Conservation (phyloP, 2,329 filamentous ascomycete genomes). For the Scytalidium lignicola region DNA sequence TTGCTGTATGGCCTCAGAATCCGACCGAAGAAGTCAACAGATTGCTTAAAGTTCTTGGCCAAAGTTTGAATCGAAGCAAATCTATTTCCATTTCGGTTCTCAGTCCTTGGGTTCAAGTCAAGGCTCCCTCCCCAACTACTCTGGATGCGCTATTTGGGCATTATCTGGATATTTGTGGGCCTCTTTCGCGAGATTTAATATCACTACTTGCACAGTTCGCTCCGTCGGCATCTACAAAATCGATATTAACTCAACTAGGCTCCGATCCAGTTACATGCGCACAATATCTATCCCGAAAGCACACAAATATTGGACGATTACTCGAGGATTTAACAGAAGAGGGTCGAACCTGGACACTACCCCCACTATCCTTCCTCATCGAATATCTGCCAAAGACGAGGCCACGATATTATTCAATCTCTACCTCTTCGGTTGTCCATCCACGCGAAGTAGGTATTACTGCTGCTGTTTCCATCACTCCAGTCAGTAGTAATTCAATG, state of each 20-base stretch:
- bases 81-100: conserved; percentile 4
- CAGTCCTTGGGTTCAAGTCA: conserved; percentile 5
- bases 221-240: conserved; percentile 34
- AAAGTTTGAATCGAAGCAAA: background rate
- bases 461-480: too few species aligned
- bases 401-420: conserved; percentile 58
- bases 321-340: too few species aligned
- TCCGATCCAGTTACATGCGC: too few species aligned
- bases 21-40: conserved; percentile 12
- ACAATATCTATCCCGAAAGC: too few species aligned
- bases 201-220: conserved; percentile 34
- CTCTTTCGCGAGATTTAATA: conserved; percentile 34
- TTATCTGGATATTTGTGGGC: conserved; percentile 41
- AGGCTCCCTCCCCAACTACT: conserved; percentile 14
- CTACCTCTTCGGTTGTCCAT: conserved; percentile 45
- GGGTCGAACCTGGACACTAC: too few species aligned
- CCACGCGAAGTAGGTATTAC: conserved; percentile 37
- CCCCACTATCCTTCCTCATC: conserved; percentile 47
- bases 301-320: too few species aligned
- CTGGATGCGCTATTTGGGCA: conserved; percentile 34
- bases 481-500: too few species aligned
- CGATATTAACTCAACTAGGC: conserved; percentile 5
- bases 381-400: conserved; percentile 51
- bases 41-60: conserved; percentile 9
- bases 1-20: conserved; percentile 19